Evolutionary conservation across 495 filamentous ascomycete genomes (phyloP).

Genomic region (Mytilinidion resinicola): DNA sequence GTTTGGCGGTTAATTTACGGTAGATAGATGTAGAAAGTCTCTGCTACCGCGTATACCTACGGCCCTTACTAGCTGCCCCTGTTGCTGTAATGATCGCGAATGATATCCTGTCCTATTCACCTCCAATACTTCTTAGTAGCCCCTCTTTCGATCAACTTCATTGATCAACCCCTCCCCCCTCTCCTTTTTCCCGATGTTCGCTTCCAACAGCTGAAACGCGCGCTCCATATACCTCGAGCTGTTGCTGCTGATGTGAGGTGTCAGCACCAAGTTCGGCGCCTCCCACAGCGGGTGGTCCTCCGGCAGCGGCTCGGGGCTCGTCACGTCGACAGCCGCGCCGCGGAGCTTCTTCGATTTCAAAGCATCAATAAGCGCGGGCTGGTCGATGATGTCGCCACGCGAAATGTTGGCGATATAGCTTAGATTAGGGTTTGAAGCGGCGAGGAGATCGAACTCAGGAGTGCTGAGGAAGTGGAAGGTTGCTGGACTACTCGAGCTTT

Average conservation of each 20-base stretch:
- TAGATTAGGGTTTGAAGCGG: constrained; percentile 51
- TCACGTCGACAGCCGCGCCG: constrained; percentile 77
- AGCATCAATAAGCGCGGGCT: constrained; percentile 59
- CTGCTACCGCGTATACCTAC: too few species aligned
- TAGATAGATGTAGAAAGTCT: too few species aligned
- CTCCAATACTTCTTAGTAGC: constrained; percentile 42
- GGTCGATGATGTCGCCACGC: constrained; percentile 64
- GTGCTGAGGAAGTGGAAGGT: constrained; percentile 57
- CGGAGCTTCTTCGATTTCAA: constrained; percentile 49
- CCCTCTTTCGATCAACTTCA: constrained; percentile 54
- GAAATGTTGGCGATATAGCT: constrained; percentile 78
- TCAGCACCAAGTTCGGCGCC: constrained; percentile 66
- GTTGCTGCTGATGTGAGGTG: constrained; percentile 69
- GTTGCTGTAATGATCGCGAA: too few species aligned
- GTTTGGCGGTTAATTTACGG: too few species aligned
- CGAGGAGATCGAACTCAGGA: constrained; percentile 62
- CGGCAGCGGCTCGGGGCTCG: constrained; percentile 78
- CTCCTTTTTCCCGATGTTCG: constrained; percentile 55
- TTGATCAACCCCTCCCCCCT: constrained; percentile 62
- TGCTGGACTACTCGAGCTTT: constrained; percentile 32
- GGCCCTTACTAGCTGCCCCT: too few species aligned
- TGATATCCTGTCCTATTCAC: too few species aligned
- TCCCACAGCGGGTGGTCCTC: constrained; percentile 63
- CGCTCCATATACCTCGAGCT: constrained; percentile 54
- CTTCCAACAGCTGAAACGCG: constrained; percentile 52